Percentiles rank a stretch among this genome's conserved stretches.
These are phyloP conservation scores for Gliomastix tumulicola DNA, from an alignment of 2,329 filamentous ascomycete species.

Conservation along the genomic window DNA sequence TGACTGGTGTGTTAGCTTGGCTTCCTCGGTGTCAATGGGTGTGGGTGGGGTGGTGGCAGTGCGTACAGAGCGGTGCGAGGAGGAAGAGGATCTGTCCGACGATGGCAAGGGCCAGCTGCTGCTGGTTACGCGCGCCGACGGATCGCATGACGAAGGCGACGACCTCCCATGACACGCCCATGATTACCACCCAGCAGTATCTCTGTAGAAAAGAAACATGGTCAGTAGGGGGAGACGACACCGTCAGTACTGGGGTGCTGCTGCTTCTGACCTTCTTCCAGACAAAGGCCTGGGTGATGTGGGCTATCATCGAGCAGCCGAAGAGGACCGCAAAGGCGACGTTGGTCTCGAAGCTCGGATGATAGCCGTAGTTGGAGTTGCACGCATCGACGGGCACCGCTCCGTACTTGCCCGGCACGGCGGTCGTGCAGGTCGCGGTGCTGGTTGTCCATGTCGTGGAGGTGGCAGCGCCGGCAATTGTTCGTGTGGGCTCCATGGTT, in stretches of 20 bases:
- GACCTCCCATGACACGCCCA: slow-evolving; percentile 30
- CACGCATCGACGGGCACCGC: slow-evolving; percentile 20
- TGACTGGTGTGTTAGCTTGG: no score
- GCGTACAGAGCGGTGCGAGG: slow-evolving; percentile 30
- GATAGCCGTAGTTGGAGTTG: slow-evolving; percentile 21
- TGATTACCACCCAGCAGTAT: slow-evolving; percentile 30
- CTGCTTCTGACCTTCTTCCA: slow-evolving; percentile 18
- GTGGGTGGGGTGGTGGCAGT: neutral
- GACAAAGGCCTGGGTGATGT: slow-evolving; percentile 17
- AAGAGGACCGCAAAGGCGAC: slow-evolving; percentile 21
- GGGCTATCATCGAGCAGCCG: slow-evolving; percentile 15
- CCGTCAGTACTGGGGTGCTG: neutral
- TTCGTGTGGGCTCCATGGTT: no score
- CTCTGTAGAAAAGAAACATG: no score
- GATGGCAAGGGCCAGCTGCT: slow-evolving; percentile 20
- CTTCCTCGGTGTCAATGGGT: slow-evolving; percentile 3
- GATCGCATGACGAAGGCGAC: slow-evolving; percentile 27
- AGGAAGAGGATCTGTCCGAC: slow-evolving; percentile 27
- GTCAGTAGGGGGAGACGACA: neutral
- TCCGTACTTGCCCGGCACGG: slow-evolving; percentile 21
- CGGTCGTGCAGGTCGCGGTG: no score
- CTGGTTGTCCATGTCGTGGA: no score
- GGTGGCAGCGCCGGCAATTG: no score
- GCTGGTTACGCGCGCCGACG: slow-evolving; percentile 27
- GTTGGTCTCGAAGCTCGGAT: slow-evolving; percentile 24